A percentile compares a stretch with the other conserved stretches of the same genome.
Conservation (phyloP, 2,329 filamentous ascomycete genomes). For the Teratosphaeriaceae sp. region DNA sequence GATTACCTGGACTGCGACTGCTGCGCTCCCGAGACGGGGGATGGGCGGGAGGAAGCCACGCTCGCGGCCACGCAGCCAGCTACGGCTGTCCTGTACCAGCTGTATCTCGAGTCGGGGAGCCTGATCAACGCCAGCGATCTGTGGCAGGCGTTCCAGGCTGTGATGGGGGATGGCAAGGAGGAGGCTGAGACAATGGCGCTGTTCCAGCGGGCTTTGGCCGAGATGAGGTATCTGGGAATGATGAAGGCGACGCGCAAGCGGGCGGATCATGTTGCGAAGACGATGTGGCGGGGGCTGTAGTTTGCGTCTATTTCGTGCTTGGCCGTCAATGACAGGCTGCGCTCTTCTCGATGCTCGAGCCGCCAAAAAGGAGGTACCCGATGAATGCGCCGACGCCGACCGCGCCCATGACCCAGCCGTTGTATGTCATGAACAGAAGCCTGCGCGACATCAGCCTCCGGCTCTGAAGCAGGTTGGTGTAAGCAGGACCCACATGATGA, state of each 20-base stretch:
- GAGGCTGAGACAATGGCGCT: conserved; percentile 48
- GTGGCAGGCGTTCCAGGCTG: conserved; percentile 67
- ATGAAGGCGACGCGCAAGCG: conserved; percentile 88
- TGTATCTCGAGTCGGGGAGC: conserved; percentile 70
- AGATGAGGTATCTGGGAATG: conserved; percentile 78
- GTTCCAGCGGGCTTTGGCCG: conserved; percentile 81
- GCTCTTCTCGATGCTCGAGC: conserved; percentile 62
- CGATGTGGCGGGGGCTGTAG: conserved; percentile 52
- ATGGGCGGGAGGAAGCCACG: conserved; percentile 38
- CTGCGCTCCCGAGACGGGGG: conserved; percentile 41
- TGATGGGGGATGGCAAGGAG: conserved; percentile 44
- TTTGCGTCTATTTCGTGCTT: too few species aligned
- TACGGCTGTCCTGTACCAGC: conserved; percentile 67
- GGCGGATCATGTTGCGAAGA: conserved; percentile 83
- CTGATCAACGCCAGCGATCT: conserved; percentile 75
- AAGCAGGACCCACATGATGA: conserved; percentile 81
- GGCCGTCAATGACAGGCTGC: conserved; percentile 91
- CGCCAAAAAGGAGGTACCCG: conserved; percentile 78
- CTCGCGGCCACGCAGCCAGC: conserved; percentile 59
- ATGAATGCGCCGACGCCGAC: conserved; percentile 84
- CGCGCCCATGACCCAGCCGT: conserved; percentile 93
- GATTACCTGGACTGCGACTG: conserved; percentile 72
- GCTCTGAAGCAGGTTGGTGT: not conserved
- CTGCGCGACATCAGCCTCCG: conserved; percentile 42
- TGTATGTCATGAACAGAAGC: conserved; percentile 99